Evolutionary conservation across 2,329 filamentous ascomycete genomes (phyloP).

Genomic region (Metarhizium humberi): DNA sequence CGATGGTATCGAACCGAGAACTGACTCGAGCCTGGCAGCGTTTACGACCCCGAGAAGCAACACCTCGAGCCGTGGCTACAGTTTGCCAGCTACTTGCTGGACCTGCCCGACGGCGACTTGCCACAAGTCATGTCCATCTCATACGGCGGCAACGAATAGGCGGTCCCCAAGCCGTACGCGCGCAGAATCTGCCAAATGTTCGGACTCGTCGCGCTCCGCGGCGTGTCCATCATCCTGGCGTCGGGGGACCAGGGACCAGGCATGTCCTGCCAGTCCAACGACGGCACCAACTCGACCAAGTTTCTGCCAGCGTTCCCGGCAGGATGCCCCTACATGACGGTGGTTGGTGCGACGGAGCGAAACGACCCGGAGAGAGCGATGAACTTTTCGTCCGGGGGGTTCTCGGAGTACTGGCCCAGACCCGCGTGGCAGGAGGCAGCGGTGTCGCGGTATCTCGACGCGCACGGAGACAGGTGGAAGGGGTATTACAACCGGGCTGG

Average conservation of each 20-base stretch:
- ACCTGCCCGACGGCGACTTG: constrained; percentile 41
- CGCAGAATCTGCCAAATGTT: constrained; percentile 45
- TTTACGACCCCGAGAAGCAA: constrained; percentile 19
- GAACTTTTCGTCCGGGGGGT: constrained; percentile 42
- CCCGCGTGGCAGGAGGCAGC: constrained; percentile 36
- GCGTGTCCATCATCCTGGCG: constrained; percentile 56
- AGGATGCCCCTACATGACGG: constrained; percentile 50
- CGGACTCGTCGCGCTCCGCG: constrained; percentile 54
- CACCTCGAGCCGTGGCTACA: constrained; percentile 59
- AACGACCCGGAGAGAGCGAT: constrained; percentile 42
- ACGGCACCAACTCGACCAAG: constrained; percentile 21
- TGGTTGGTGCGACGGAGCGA: constrained; percentile 48
- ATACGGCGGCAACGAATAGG: constrained; percentile 61
- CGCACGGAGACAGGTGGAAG: constrained; percentile 38
- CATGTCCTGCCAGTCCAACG: constrained; percentile 25
- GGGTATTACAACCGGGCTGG: constrained; percentile 36
- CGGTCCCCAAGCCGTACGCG: constrained; percentile 49
- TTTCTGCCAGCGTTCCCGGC: constrained; percentile 27
- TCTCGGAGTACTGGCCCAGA: constrained; percentile 36
- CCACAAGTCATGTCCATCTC: constrained; percentile 60
- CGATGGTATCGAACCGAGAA: background rate
- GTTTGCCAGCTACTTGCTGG: constrained; percentile 51
- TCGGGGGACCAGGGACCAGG: constrained; percentile 46
- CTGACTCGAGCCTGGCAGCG: constrained; percentile 4
- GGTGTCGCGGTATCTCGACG: constrained; percentile 33